These are phyloP conservation scores for Gossypium rotundifolium DNA, from an alignment of 345 rosid genomes.

Conservation along the genomic window DNA sequence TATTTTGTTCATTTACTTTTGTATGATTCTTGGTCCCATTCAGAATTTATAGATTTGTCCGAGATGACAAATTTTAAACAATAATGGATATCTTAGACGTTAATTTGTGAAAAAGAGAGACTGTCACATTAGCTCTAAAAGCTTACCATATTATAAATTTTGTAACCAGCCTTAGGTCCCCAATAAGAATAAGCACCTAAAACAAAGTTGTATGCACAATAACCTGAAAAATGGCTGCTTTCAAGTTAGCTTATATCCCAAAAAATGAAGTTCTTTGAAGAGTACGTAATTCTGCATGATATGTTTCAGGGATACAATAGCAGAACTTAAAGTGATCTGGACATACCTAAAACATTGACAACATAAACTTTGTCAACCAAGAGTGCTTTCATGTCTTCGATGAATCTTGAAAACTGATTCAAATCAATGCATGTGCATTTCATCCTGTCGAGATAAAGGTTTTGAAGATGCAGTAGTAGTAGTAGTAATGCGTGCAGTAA, in stretches of 20 bases:
- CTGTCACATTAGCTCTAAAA: not conserved
- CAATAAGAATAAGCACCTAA: conserved; percentile 94
- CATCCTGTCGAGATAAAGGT: conserved; percentile 24
- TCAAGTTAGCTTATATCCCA: not conserved
- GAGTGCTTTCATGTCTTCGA: conserved; percentile 56
- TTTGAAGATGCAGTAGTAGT: not conserved
- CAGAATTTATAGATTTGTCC: not conserved
- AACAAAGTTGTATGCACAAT: conserved; percentile 82
- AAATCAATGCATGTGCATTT: conserved; percentile 6
- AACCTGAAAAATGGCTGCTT: conserved; percentile 43
- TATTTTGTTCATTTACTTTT: no score
- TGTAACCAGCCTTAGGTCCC: conserved; percentile 95
- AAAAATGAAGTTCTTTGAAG: not conserved
- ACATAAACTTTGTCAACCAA: conserved; percentile 60
- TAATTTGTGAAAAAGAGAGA: not conserved
- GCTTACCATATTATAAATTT: conserved; percentile 46
- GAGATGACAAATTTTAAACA: not conserved
- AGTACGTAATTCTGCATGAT: not conserved
- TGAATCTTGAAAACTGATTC: conserved; percentile 52
- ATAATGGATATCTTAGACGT: not conserved
- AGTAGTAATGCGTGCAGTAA: not conserved
- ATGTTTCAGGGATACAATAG: not conserved
- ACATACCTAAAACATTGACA: conserved; percentile 70
- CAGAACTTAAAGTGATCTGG: not conserved
- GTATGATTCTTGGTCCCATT: not conserved